phyloP scores from a whole-genome alignment of 208 protist genomes.

The Hexamita inflata region DNA sequence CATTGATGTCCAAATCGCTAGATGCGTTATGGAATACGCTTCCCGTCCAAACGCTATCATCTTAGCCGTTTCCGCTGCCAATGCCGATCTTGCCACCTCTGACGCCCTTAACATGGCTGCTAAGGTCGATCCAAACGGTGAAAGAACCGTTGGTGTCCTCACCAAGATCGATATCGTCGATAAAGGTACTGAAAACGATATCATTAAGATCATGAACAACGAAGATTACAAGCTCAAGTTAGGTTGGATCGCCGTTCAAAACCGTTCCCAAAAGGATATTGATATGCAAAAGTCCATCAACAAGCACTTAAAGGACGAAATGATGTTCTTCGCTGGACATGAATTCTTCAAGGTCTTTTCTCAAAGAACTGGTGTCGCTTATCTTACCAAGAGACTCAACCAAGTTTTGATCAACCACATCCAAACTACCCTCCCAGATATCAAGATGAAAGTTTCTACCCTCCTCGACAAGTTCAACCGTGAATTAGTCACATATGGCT shows the following conservation, averaged over 20 bases:
- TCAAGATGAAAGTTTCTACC: slow-evolving; percentile 29
- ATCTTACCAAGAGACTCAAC: slow-evolving; percentile 37
- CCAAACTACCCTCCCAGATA: slow-evolving; percentile 23
- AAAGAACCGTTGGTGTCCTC: slow-evolving; percentile 88
- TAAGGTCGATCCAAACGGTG: slow-evolving; percentile 80
- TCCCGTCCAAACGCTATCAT: slow-evolving; percentile 67
- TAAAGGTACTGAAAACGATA: slow-evolving; percentile 53
- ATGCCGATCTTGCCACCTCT: slow-evolving; percentile 93
- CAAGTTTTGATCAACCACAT: slow-evolving; percentile 39
- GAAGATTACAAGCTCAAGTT: slow-evolving; percentile 19
- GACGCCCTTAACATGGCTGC: slow-evolving; percentile 85
- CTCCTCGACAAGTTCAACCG: slow-evolving; percentile 11
- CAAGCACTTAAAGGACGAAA: slow-evolving; percentile 27
- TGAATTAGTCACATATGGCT: slow-evolving; percentile 25
- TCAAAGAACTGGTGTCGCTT: slow-evolving; percentile 14
- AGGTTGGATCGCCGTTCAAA: slow-evolving; percentile 38
- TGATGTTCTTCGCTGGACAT: slow-evolving; percentile 25
- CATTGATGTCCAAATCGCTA: slow-evolving; percentile 82
- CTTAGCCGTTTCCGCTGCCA: slow-evolving; percentile 70
- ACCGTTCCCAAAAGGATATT: slow-evolving; percentile 43
- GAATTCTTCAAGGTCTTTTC: background rate
- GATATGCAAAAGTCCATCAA: slow-evolving; percentile 12
- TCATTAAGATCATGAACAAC: slow-evolving; percentile 3
- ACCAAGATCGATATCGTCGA: slow-evolving; percentile 98
- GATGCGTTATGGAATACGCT: slow-evolving; percentile 87